These are phyloP conservation scores for Begonia peltatifolia DNA, from an alignment of 306 rosid genomes.

Conservation along the genomic window DNA sequence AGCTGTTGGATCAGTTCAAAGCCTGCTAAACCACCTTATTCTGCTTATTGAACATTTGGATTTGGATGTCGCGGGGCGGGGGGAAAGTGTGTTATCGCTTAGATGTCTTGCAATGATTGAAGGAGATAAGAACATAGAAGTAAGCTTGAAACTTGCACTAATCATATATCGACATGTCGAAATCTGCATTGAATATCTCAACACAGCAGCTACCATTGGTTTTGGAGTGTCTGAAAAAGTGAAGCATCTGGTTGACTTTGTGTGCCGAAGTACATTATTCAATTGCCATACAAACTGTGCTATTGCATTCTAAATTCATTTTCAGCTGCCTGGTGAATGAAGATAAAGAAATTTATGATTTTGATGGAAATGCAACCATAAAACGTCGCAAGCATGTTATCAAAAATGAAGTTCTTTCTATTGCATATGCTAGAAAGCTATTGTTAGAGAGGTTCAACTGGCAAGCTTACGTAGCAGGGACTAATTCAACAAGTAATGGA, in stretches of 20 bases:
- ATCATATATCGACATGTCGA: background rate
- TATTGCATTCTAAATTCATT: background rate
- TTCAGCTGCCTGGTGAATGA: background rate
- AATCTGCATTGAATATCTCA: constrained; percentile 1
- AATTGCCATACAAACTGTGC: background rate
- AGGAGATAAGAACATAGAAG: background rate
- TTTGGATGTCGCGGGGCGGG: background rate
- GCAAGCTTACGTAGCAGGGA: background rate
- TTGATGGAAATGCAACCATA: background rate
- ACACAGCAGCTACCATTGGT: background rate
- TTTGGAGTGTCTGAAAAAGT: background rate
- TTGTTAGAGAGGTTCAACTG: background rate
- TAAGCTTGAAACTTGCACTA: background rate
- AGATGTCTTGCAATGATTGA: background rate
- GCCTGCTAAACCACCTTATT: background rate
- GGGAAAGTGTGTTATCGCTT: background rate
- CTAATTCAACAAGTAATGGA: constrained; percentile 37
- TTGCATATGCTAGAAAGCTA: background rate
- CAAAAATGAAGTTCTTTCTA: background rate
- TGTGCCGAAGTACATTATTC: background rate
- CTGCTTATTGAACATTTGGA: background rate
- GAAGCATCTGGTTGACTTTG: background rate
- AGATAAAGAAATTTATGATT: background rate
- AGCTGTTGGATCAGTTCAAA: background rate
- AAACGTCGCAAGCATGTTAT: background rate